phyloP scores from a whole-genome alignment of 805 yeast genomes.

The Wickerhamiella alocasiicola region DNA sequence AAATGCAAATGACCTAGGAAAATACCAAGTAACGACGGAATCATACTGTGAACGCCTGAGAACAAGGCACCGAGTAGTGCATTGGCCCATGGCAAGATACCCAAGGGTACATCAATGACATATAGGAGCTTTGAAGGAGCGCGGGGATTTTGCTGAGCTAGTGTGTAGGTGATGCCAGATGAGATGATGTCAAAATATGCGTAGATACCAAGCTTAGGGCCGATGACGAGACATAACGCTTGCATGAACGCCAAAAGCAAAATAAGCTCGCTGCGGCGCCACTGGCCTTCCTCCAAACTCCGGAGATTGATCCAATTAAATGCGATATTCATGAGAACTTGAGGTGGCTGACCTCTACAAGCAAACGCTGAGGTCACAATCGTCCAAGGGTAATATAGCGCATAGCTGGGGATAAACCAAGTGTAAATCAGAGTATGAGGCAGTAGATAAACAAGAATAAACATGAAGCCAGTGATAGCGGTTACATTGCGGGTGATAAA shows the following conservation, averaged over 20 bases:
- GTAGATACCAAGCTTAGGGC: background rate
- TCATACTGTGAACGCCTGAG: background rate
- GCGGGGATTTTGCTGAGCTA: background rate
- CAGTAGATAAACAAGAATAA: background rate
- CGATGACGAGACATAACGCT: background rate
- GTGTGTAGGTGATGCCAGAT: background rate
- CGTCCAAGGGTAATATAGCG: constrained; percentile 1
- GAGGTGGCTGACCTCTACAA: background rate
- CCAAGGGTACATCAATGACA: background rate
- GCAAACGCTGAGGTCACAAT: constrained; percentile 1
- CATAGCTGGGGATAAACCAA: background rate
- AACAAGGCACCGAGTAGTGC: background rate
- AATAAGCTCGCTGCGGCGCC: constrained; percentile 1
- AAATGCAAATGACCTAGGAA: constrained; percentile 3
- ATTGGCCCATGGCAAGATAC: constrained; percentile 4
- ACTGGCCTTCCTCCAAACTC: background rate
- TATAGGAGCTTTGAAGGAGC: background rate
- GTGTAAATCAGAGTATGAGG: background rate
- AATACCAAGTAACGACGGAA: constrained; percentile 1
- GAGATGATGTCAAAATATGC: background rate
- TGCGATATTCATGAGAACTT: background rate
- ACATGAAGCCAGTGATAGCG: background rate
- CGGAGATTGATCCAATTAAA: constrained; percentile 1
- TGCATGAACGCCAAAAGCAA: constrained; percentile 6
- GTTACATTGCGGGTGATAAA: constrained; percentile 2